A percentile compares a stretch with the other conserved stretches of the same genome.
phyloP scores from a whole-genome alignment of 2,329 filamentous ascomycete genomes.

The Alternaria tenuissima region DNA sequence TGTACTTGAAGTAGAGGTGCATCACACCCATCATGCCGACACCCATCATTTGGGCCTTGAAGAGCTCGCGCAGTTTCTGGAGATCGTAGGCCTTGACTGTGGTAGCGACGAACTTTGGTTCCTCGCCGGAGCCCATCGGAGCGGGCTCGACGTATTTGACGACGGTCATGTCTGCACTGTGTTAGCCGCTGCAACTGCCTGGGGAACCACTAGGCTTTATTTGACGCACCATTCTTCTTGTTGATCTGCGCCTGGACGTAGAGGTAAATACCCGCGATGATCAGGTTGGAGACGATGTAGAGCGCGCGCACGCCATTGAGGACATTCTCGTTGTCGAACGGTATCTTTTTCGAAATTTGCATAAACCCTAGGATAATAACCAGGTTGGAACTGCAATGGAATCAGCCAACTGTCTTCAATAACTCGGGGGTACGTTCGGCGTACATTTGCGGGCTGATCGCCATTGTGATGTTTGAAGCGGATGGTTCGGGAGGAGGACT shows the following conservation, averaged over 20 bases:
- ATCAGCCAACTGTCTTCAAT: slow-evolving; percentile 36
- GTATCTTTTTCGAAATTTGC: slow-evolving; percentile 95
- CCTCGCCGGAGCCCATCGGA: slow-evolving; percentile 90
- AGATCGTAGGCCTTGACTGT: slow-evolving; percentile 96
- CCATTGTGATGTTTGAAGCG: slow-evolving; percentile 36
- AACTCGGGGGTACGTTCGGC: slow-evolving; percentile 14
- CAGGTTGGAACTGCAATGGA: slow-evolving; percentile 44
- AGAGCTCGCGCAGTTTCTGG: slow-evolving; percentile 80
- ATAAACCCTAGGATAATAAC: slow-evolving; percentile 74
- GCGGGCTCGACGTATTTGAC: slow-evolving; percentile 98
- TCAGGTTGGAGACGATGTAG: slow-evolving; percentile 76
- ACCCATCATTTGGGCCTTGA: slow-evolving; percentile 94
- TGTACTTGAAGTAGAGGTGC: slow-evolving; percentile 99
- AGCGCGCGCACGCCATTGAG: slow-evolving; percentile 69
- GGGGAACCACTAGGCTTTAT: not conserved
- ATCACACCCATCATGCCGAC: slow-evolving; percentile 98
- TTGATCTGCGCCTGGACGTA: slow-evolving; percentile 88
- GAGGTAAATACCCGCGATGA: slow-evolving; percentile 85
- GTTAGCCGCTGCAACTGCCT: slow-evolving; percentile 22
- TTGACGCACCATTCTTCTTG: slow-evolving; percentile 88
- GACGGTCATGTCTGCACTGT: slow-evolving; percentile 81
- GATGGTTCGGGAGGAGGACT: not conserved
- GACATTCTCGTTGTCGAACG: slow-evolving; percentile 86
- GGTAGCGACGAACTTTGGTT: slow-evolving; percentile 95
- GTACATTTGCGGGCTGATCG: slow-evolving; percentile 51